phyloP scores from a whole-genome alignment of 805 yeast genomes.

The Wickerhamomyces tratensis region DNA sequence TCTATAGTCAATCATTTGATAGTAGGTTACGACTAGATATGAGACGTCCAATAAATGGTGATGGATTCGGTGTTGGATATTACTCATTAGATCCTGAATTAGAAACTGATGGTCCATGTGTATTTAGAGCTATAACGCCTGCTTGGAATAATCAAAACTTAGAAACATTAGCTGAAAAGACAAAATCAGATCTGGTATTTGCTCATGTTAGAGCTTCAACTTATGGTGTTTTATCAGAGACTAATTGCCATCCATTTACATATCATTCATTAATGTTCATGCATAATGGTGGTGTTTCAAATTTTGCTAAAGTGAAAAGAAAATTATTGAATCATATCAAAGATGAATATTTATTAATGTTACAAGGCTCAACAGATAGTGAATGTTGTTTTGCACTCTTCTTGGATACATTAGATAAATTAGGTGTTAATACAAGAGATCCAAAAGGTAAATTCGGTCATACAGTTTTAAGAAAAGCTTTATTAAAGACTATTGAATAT shows the following conservation, averaged over 20 bases:
- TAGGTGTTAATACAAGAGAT: slow-evolving; percentile 64
- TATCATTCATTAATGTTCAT: slow-evolving; percentile 85
- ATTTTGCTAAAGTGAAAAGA: slow-evolving; percentile 66
- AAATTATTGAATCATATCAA: slow-evolving; percentile 59
- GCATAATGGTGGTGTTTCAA: slow-evolving; percentile 92
- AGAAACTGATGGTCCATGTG: slow-evolving; percentile 68
- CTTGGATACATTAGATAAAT: slow-evolving; percentile 60
- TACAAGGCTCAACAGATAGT: slow-evolving; percentile 94
- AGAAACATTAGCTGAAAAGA: slow-evolving; percentile 78
- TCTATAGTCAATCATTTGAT: slow-evolving; percentile 69
- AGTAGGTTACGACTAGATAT: slow-evolving; percentile 79
- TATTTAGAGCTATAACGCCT: slow-evolving; percentile 93
- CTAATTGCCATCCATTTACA: slow-evolving; percentile 94
- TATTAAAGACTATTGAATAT: slow-evolving; percentile 61
- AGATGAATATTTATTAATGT: slow-evolving; percentile 68
- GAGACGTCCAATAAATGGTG: slow-evolving; percentile 92
- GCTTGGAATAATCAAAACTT: slow-evolving; percentile 96
- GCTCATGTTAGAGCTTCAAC: slow-evolving; percentile 97
- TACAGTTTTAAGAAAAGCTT: slow-evolving; percentile 51
- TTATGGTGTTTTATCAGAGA: slow-evolving; percentile 87
- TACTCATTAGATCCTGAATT: slow-evolving; percentile 53
- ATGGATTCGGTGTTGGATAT: slow-evolving; percentile 97
- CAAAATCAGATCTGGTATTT: slow-evolving; percentile 75
- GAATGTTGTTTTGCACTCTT: slow-evolving; percentile 92
- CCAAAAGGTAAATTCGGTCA: slow-evolving; percentile 41